phyloP scores from a whole-genome alignment of 768 basidiomycete species.

The Macrolepiota albuminosa region DNA sequence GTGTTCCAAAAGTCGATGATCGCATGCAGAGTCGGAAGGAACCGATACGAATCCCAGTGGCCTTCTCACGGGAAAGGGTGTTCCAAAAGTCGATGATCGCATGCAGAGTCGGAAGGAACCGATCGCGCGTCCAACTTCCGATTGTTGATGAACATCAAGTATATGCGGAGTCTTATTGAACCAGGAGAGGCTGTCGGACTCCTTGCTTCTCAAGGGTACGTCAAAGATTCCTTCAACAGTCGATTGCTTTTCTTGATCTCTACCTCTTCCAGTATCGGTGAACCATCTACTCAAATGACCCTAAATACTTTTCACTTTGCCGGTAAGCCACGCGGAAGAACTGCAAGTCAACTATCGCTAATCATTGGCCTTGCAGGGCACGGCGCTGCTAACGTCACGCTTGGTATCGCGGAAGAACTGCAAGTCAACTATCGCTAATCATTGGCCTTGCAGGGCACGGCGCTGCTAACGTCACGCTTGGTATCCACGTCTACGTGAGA shows the following conservation, averaged over 20 bases:
- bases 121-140: slow-evolving; percentile 58
- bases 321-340: slow-evolving; percentile 38
- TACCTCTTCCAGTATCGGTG: slow-evolving; percentile 70
- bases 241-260: background rate
- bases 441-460: slow-evolving; percentile 73
- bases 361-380: slow-evolving; percentile 58
- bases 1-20: slow-evolving; percentile 26
- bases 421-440: background rate
- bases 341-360: background rate
- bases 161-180: slow-evolving; percentile 89
- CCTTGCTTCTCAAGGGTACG: slow-evolving; percentile 93
- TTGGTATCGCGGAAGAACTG: slow-evolving; percentile 62
- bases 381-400: slow-evolving; percentile 97
- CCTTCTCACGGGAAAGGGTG: slow-evolving; percentile 34
- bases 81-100: slow-evolving; percentile 24
- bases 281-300: slow-evolving; percentile 99
- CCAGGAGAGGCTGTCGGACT: slow-evolving; percentile 99
- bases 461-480: slow-evolving; percentile 97
- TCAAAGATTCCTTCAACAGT: slow-evolving; percentile 2
- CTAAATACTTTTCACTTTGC: slow-evolving; percentile 99
- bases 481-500: slow-evolving; percentile 99
- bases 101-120: slow-evolving; percentile 37
- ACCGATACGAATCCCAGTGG: slow-evolving; percentile 59
- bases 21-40: slow-evolving; percentile 33
- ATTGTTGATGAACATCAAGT: slow-evolving; percentile 84